Percentiles rank a stretch among this genome's conserved stretches.
phyloP scores from a whole-genome alignment of 768 basidiomycete genomes.

The Russula compacta region DNA sequence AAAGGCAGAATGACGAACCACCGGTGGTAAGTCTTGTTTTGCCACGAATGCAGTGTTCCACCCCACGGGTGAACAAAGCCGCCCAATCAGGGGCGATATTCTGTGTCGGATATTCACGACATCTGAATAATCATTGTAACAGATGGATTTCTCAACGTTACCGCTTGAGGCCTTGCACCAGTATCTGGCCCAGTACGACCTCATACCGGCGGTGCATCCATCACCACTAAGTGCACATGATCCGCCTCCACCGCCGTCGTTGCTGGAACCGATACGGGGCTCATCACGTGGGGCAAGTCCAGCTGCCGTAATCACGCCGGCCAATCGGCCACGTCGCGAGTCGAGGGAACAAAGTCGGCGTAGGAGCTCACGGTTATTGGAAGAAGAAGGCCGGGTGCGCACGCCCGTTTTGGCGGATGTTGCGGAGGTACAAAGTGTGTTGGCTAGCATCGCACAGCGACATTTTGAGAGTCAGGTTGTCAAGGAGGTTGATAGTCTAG shows the following conservation, averaged over 20 bases:
- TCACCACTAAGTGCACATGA: constrained; percentile 57
- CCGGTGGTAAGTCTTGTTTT: constrained; percentile 12
- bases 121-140: constrained; percentile 18
- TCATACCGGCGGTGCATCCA: constrained; percentile 62
- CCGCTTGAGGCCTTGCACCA: constrained; percentile 56
- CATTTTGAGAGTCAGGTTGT: constrained; percentile 62
- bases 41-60: background rate
- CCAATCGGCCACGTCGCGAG: constrained; percentile 66
- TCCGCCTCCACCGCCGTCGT: constrained; percentile 57
- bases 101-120: background rate
- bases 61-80: background rate
- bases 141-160: constrained; percentile 74
- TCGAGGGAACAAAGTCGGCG: constrained; percentile 50
- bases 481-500: constrained; percentile 75
- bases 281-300: constrained; percentile 46
- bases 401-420: constrained; percentile 64
- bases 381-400: constrained; percentile 49
- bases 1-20: constrained; percentile 11
- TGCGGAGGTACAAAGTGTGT: constrained; percentile 52
- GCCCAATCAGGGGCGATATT: background rate
- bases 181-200: constrained; percentile 65
- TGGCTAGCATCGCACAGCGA: constrained; percentile 61
- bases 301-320: constrained; percentile 39
- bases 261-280: constrained; percentile 42
- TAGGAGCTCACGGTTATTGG: constrained; percentile 62